Evolutionary conservation across 331 rosid species (phyloP).

Genomic region (Malus hybrid): DNA sequence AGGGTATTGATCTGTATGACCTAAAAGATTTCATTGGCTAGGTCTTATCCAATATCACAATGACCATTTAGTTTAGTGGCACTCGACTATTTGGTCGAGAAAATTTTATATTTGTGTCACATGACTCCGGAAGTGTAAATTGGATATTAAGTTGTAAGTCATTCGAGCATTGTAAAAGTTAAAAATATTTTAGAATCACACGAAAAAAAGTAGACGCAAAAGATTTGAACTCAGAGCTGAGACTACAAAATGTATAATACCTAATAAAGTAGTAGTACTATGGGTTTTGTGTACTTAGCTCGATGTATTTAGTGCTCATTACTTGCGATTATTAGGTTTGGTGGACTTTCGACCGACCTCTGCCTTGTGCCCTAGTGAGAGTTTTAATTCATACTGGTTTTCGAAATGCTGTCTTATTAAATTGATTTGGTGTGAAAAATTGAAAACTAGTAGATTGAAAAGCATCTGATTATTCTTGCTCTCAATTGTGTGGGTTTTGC

Average conservation of each 20-base stretch:
- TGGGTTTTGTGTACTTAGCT: not conserved
- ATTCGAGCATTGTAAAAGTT: too few relatives aligned
- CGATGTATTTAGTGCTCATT: constrained; percentile 4
- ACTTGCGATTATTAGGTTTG: constrained; percentile 1
- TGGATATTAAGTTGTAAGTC: too few relatives aligned
- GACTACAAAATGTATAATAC: not conserved
- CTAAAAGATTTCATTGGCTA: not conserved
- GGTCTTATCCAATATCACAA: not conserved
- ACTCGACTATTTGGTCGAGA: not conserved
- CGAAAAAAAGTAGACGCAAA: too few relatives aligned
- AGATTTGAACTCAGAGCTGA: too few relatives aligned
- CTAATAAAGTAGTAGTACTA: not conserved
- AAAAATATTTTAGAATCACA: too few relatives aligned
- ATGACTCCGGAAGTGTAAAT: too few relatives aligned
- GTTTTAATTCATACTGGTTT: not conserved
- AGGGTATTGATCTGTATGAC: not conserved
- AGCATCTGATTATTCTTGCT: too few relatives aligned
- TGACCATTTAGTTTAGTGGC: not conserved
- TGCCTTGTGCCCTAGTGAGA: not conserved
- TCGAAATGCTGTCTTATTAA: not conserved
- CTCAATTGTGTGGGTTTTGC: not conserved
- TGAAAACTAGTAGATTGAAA: not conserved
- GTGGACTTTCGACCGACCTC: not conserved
- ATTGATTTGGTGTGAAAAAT: not conserved
- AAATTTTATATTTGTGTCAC: not conserved